Conservation (phyloP, 208 protist genomes). For the Crithidia mellificae region DNA sequence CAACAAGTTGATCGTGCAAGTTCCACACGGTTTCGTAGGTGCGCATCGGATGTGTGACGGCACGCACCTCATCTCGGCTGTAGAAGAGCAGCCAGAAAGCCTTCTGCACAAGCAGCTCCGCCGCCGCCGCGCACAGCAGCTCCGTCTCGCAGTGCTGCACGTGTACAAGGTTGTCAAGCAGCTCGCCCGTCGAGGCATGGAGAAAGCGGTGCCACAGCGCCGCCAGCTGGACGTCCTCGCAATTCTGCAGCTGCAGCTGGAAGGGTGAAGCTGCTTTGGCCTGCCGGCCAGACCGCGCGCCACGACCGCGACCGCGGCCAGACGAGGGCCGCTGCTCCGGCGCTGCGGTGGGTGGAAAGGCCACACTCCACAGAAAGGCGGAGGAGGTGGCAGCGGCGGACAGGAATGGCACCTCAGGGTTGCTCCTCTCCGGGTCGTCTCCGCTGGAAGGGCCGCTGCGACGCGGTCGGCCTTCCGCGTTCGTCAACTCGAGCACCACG, state of each 20-base stretch:
- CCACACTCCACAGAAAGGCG: not conserved
- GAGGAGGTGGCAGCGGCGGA: not conserved
- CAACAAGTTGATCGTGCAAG: constrained; percentile 44
- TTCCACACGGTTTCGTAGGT: constrained; percentile 60
- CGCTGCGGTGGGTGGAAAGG: not conserved
- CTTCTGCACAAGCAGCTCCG: constrained; percentile 53
- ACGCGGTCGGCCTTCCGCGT: constrained; percentile 12
- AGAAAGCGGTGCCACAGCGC: constrained; percentile 71
- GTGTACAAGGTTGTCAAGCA: constrained; percentile 48
- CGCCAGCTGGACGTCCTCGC: constrained; percentile 77
- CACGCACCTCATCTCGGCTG: constrained; percentile 75
- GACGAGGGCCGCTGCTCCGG: not conserved
- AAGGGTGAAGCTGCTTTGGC: constrained; percentile 11
- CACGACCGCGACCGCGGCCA: not conserved
- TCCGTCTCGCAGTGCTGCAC: constrained; percentile 22
- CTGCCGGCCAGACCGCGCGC: not conserved
- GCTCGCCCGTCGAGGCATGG: constrained; percentile 24
- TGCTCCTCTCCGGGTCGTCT: too few species aligned
- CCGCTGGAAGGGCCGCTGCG: too few species aligned
- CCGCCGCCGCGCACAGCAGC: constrained; percentile 37
- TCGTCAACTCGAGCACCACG: constrained; percentile 23
- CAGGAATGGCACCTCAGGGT: too few species aligned
- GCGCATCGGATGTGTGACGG: constrained; percentile 59
- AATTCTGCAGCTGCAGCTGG: constrained; percentile 19
- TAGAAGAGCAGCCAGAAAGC: constrained; percentile 82